phyloP scores from a whole-genome alignment of 2,329 filamentous ascomycete species.

The Diaporthe helianthi region DNA sequence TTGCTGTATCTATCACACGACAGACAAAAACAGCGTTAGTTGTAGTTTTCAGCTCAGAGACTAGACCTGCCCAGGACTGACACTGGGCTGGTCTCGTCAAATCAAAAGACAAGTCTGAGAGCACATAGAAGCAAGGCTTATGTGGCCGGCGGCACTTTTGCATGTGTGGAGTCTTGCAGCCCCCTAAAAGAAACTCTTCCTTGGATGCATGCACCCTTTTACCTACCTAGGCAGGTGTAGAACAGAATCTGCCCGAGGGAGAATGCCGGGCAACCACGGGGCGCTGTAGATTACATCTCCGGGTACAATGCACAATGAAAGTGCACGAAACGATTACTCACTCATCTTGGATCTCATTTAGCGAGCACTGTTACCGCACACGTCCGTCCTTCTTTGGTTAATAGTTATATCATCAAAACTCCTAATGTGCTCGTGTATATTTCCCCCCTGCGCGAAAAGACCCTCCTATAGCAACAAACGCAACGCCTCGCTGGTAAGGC shows the following conservation, averaged over 20 bases:
- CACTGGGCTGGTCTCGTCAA: background rate
- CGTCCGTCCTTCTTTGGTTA: conserved; percentile 1
- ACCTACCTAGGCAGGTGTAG: no score
- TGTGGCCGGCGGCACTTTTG: background rate
- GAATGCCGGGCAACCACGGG: background rate
- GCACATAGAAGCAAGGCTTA: background rate
- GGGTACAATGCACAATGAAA: background rate
- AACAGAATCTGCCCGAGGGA: background rate
- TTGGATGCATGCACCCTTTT: no score
- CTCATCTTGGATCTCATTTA: background rate
- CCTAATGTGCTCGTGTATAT: conserved; percentile 19
- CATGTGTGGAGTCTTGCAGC: background rate
- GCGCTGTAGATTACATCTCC: background rate
- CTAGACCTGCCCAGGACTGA: background rate
- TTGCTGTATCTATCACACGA: conserved; percentile 6
- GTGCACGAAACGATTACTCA: background rate
- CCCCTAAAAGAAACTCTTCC: background rate
- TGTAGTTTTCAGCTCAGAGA: background rate
- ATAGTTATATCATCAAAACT: conserved; percentile 4
- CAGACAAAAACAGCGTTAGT: background rate
- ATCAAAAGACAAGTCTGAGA: conserved; percentile 15
- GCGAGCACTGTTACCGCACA: conserved; percentile 12
- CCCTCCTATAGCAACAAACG: conserved; percentile 6
- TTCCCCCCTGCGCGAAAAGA: background rate
- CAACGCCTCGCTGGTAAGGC: conserved; percentile 27